Percentiles rank a stretch among this genome's conserved stretches.
phyloP scores from a whole-genome alignment of 164 flowering plant species.

The Pachysandra terminalis region DNA sequence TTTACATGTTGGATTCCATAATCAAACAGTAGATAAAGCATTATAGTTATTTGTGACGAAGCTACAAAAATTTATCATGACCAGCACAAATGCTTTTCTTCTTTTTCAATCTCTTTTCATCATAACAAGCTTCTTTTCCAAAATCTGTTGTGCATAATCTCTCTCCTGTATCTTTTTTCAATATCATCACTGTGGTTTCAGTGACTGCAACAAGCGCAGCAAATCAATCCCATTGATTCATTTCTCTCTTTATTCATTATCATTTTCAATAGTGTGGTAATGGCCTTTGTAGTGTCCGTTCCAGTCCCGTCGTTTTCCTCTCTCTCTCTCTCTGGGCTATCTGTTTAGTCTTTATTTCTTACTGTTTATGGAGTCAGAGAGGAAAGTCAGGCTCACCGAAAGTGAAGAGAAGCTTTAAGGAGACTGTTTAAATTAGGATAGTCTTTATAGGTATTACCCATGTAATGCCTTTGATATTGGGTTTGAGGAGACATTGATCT shows the following conservation, averaged over 20 bases:
- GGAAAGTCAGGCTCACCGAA: constrained; percentile 32
- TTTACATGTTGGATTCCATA: background rate
- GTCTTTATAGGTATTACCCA: constrained; percentile 24
- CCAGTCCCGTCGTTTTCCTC: constrained; percentile 49
- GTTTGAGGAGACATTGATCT: background rate
- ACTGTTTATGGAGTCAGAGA: constrained; percentile 27
- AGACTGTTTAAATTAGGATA: background rate
- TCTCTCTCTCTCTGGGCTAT: constrained; percentile 20
- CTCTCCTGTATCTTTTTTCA: background rate
- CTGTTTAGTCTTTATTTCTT: constrained; percentile 16
- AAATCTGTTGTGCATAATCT: constrained; percentile 11
- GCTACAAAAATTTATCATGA: background rate
- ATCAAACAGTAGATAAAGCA: background rate
- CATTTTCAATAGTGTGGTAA: constrained; percentile 22
- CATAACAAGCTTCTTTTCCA: constrained; percentile 17
- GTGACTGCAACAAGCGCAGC: constrained; percentile 9
- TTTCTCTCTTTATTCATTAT: constrained; percentile 17
- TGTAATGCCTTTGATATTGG: constrained; percentile 15
- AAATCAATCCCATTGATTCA: constrained; percentile 12
- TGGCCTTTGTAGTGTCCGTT: constrained; percentile 31
- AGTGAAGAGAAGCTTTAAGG: constrained; percentile 14
- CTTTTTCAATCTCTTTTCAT: constrained; percentile 23
- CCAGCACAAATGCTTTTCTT: constrained; percentile 10
- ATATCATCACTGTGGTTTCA: constrained; percentile 7
- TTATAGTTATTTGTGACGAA: background rate